Percentiles rank a stretch among this genome's conserved stretches.
phyloP scores from a whole-genome alignment of 257 asterid species.

The Henckelia pumila region DNA sequence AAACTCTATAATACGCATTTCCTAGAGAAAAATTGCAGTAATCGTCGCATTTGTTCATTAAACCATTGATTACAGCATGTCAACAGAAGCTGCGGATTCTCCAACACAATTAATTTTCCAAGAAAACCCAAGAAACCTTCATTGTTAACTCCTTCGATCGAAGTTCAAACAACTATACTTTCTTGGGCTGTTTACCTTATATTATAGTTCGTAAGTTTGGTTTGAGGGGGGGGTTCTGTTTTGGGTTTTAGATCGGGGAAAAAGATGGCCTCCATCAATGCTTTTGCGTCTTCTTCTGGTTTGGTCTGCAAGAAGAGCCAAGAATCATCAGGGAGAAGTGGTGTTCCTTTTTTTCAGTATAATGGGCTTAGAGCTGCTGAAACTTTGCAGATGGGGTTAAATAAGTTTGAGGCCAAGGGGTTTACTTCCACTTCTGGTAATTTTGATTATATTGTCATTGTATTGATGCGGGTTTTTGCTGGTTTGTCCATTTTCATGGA shows the following conservation, averaged over 20 bases:
- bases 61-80: background rate
- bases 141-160: constrained; percentile 49
- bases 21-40: constrained; percentile 19
- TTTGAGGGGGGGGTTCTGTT: background rate
- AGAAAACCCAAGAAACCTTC: constrained; percentile 16
- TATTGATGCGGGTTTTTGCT: too few species aligned
- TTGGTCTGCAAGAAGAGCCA: background rate
- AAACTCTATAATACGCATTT: too few species aligned
- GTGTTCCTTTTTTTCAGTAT: background rate
- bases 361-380: background rate
- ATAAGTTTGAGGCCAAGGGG: background rate
- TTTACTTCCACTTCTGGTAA: background rate
- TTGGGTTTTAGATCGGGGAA: background rate
- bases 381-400: background rate
- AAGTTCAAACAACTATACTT: background rate
- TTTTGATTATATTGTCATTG: too few species aligned
- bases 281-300: background rate
- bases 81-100: constrained; percentile 32
- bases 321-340: background rate
- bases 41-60: constrained; percentile 34
- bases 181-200: background rate
- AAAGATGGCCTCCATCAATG: background rate
- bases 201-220: constrained; percentile 11
- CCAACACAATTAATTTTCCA: constrained; percentile 25
- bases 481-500: too few species aligned